Evolutionary conservation across 352 stramenopile genomes (phyloP).

Genomic region (Globisporangium takayamanum): DNA sequence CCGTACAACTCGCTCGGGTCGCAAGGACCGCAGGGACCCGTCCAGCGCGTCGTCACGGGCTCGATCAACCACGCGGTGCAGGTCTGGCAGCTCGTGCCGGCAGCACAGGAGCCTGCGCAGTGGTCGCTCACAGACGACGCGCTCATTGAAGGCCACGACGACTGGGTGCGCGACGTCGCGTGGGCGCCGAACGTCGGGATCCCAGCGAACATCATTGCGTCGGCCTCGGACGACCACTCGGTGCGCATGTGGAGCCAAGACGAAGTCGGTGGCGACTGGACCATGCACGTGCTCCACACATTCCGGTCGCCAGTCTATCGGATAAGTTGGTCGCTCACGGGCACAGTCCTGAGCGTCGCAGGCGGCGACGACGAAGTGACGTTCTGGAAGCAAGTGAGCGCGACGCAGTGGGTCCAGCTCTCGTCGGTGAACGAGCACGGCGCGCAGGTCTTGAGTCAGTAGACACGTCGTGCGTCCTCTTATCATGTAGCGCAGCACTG

Average conservation of each 20-base stretch:
- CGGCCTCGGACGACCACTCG: conserved; percentile 76
- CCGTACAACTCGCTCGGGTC: conserved; percentile 84
- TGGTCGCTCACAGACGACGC: conserved; percentile 36
- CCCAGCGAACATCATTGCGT: conserved; percentile 74
- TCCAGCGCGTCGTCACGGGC: conserved; percentile 72
- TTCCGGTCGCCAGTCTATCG: conserved; percentile 72
- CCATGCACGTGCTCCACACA: conserved; percentile 50
- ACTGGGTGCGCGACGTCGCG: conserved; percentile 81
- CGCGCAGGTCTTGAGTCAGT: conserved; percentile 21
- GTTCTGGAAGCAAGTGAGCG: conserved; percentile 72
- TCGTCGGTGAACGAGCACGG: conserved; percentile 71
- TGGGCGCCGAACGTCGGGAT: conserved; percentile 83
- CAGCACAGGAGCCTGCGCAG: conserved; percentile 16
- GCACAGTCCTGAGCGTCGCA: conserved; percentile 18
- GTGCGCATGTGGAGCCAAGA: conserved; percentile 78
- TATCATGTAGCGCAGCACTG: no score
- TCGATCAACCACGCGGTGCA: conserved; percentile 57
- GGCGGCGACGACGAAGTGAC: conserved; percentile 29
- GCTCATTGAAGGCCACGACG: conserved; percentile 54
- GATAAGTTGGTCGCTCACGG: conserved; percentile 71
- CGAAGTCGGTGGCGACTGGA: conserved; percentile 56
- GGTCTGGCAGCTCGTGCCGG: conserved; percentile 49
- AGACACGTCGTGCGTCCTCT: conserved; percentile 7
- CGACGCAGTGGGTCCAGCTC: conserved; percentile 61
- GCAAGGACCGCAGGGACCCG: conserved; percentile 48